Conservation (phyloP, 768 basidiomycete species). For the Amanita fuliginea region DNA sequence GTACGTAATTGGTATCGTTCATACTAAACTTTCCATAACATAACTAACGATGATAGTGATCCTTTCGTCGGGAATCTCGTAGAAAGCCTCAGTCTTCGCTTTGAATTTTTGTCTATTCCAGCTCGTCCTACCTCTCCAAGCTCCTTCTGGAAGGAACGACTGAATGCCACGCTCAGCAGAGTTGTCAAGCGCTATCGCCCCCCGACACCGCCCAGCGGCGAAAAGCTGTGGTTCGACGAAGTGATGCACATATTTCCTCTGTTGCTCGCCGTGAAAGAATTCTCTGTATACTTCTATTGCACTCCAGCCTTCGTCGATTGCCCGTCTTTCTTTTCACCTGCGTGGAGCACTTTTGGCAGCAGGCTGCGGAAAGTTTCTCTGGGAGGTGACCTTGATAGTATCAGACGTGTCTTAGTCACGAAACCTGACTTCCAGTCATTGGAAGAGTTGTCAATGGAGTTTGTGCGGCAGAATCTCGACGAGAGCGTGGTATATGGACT, state of each 20-base stretch:
- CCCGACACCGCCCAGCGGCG: constrained; percentile 9
- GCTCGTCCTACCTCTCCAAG: not conserved
- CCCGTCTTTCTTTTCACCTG: constrained; percentile 20
- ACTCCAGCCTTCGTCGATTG: constrained; percentile 19
- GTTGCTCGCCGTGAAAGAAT: constrained; percentile 20
- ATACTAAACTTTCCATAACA: not conserved
- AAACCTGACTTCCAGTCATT: constrained; percentile 20
- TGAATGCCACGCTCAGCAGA: constrained; percentile 1
- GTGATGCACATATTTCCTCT: constrained; percentile 20
- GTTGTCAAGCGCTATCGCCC: constrained; percentile 9
- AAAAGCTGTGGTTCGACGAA: constrained; percentile 12
- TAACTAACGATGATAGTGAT: constrained; percentile 8
- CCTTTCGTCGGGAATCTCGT: constrained; percentile 13
- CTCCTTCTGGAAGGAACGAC: not conserved
- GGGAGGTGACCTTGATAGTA: constrained; percentile 25
- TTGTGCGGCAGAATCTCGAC: constrained; percentile 21
- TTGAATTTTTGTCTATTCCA: not conserved
- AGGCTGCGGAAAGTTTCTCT: constrained; percentile 24
- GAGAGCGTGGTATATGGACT: not conserved
- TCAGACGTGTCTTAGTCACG: constrained; percentile 21
- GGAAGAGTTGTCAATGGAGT: constrained; percentile 26
- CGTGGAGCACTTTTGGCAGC: constrained; percentile 29
- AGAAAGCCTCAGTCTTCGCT: constrained; percentile 4
- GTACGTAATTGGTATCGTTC: constrained; percentile 6
- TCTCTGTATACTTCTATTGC: constrained; percentile 32